Conservation (phyloP, 495 filamentous ascomycete genomes). For the Xylaria scruposa region DNA sequence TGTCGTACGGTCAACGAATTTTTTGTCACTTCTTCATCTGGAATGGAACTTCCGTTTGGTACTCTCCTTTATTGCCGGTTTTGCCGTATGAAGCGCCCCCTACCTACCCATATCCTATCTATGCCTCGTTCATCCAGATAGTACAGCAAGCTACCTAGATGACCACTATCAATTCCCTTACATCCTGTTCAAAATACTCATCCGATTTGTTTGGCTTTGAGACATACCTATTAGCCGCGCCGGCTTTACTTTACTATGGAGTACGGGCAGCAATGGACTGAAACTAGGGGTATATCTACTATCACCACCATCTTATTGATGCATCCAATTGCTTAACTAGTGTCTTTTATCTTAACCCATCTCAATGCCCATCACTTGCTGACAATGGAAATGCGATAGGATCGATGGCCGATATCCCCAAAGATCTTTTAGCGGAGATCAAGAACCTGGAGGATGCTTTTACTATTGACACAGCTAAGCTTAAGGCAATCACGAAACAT, state of each 20-base stretch:
- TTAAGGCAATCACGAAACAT: slow-evolving; percentile 87
- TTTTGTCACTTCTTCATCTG: neutral
- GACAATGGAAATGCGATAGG: slow-evolving; percentile 37
- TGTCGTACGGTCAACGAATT: neutral
- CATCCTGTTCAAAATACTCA: neutral
- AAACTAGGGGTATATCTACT: neutral
- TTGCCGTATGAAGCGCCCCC: neutral
- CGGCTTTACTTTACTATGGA: neutral
- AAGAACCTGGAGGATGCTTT: slow-evolving; percentile 86
- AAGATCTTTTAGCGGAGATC: slow-evolving; percentile 84
- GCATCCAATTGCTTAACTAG: neutral
- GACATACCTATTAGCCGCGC: neutral
- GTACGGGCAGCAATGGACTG: neutral
- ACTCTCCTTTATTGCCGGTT: neutral
- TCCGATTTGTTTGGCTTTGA: neutral
- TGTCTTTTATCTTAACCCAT: neutral
- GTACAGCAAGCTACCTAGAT: neutral
- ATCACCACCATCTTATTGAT: neutral
- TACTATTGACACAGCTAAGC: slow-evolving; percentile 75
- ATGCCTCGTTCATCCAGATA: neutral
- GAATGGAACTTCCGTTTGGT: neutral
- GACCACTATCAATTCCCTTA: neutral
- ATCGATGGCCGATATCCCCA: slow-evolving; percentile 65
- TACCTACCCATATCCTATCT: neutral
- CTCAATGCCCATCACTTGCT: neutral